A percentile compares a stretch with the other conserved stretches of the same genome.
These are phyloP conservation scores for Cicer judaicum DNA, from an alignment of 306 rosid genomes.

Conservation along the genomic window DNA sequence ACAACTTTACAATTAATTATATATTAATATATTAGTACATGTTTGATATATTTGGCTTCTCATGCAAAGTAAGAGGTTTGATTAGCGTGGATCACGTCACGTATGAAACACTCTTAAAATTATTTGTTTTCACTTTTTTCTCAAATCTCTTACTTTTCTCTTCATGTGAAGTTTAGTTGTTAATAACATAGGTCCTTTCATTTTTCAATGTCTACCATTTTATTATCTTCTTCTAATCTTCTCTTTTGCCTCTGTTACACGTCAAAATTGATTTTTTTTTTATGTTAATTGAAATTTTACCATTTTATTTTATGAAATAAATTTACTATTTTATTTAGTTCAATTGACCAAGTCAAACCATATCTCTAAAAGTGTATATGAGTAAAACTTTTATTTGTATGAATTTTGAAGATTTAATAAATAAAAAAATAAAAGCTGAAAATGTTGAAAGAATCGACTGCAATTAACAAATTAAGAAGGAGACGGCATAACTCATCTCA, in stretches of 20 bases:
- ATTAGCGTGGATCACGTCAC: conserved; percentile 18
- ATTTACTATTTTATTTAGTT: no score
- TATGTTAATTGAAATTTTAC: no score
- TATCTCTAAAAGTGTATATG: no score
- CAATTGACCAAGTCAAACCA: no score
- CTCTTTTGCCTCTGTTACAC: no score
- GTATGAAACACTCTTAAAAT: conserved; percentile 26
- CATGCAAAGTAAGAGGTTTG: no score
- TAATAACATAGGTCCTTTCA: conserved; percentile 45
- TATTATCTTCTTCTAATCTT: neutral
- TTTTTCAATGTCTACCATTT: conserved; percentile 21
- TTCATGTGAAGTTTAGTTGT: conserved; percentile 1
- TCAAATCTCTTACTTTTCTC: conserved; percentile 37
- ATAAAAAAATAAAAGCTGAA: neutral
- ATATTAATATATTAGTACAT: no score
- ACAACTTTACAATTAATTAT: no score
- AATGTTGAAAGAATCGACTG: conserved; percentile 27
- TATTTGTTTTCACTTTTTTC: conserved; percentile 67
- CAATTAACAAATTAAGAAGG: conserved; percentile 51
- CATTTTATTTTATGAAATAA: no score
- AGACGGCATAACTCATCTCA: conserved; percentile 63
- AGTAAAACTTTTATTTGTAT: conserved; percentile 32
- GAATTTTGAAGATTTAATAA: conserved; percentile 11
- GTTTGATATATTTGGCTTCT: no score
- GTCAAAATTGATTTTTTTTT: no score